Base-by-base conservation (phyloP, 2,329 filamentous ascomycete genomes). In the Pyricularia pennisetigena region DNA sequence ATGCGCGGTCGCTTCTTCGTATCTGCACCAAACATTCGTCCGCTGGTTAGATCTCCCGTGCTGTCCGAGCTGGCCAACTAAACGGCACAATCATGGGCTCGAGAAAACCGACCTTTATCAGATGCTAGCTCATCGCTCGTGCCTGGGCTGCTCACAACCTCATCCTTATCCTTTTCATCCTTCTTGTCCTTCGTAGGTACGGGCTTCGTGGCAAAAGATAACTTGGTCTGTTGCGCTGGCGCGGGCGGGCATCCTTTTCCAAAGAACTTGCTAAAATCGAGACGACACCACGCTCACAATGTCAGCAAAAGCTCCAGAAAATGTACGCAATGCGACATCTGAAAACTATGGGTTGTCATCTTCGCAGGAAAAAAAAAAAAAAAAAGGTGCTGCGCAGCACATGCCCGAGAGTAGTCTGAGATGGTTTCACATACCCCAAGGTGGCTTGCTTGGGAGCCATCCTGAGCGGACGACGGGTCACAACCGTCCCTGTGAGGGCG, bases 391-490 rank as follows among this genome's bases (percentile, higher is more conserved):
- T 28, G 57, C 23, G 14, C 4, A 41, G 64, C 67, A 80, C 81
- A 79, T 87, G 93, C 91, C 89, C 86, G 78, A 94, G 81, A 73
- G 89, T 92, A 76, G 85, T 87, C 82, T 94, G 91, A 71, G 84
- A 83, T 74, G 88, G 81, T 79, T 87, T 89, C 71, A 94, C 93
- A 81, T 95, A 97, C 93, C 92, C 92, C 78, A 97, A 81, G 70
- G 91, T 97, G 74, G 91, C 88, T 81, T 97, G 93, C 77, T 92
- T 93, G 62, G 81, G 81, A 72, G 82, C 80, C 80, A 66, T 64
- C 32, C 41, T 68, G 72, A 72, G 68, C 67, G 69, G 67, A 61
- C 69, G 64, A 65, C 69, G 72, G 67, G 66, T 41, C 6, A 70
- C 67, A 67, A 70, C 66, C 68, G 69, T 71, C 54, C 35, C 32